Percentiles rank a stretch among this genome's conserved stretches.
Evolutionary conservation across 73 alveolate species (phyloP).

Genomic region (Paramecium caudatum): DNA sequence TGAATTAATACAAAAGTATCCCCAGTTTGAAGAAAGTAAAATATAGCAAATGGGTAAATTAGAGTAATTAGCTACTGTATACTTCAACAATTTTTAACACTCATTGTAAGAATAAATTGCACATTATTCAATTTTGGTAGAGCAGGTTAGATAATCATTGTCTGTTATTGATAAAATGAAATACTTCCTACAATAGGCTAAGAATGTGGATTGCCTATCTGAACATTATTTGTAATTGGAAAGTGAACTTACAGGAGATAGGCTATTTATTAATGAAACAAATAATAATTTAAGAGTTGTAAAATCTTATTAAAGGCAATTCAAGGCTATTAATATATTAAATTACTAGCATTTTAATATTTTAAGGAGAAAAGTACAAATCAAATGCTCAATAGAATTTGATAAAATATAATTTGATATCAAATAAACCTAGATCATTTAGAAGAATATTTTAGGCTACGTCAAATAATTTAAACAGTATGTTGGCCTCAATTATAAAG

Average conservation of each 20-base stretch:
- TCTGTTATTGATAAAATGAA: conserved; percentile 31
- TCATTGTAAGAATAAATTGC: neutral
- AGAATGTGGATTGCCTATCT: neutral
- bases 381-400: neutral
- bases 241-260: neutral
- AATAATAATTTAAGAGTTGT: neutral
- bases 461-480: neutral
- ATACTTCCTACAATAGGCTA: conserved; percentile 31
- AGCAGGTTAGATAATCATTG: neutral
- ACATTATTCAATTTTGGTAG: neutral
- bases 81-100: neutral
- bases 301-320: neutral
- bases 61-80: neutral
- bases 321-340: neutral
- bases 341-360: neutral
- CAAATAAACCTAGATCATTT: neutral
- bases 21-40: neutral
- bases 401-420: neutral
- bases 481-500: neutral
- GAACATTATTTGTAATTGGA: neutral
- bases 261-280: neutral
- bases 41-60: neutral
- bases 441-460: neutral
- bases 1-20: conserved; percentile 17
- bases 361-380: neutral